Conservation (phyloP, 495 filamentous ascomycete species). For the Trichoderma reesei region DNA sequence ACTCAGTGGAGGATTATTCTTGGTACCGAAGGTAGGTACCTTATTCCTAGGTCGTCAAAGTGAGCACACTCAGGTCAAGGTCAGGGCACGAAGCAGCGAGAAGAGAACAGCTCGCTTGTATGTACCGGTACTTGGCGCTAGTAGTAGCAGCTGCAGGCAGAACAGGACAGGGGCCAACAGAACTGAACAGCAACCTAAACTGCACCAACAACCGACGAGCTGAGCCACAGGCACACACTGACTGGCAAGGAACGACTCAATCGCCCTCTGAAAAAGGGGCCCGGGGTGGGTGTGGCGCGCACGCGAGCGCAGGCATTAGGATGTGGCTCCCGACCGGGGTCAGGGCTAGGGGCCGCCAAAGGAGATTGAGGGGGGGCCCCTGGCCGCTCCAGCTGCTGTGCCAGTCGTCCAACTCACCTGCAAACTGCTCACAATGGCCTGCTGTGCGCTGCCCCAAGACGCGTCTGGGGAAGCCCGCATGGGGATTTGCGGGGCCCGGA, state of each 20-base stretch:
- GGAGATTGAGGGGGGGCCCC: slow-evolving; percentile 8
- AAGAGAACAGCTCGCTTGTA: no score
- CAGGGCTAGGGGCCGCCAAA: neutral
- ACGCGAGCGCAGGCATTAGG: neutral
- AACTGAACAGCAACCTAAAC: neutral
- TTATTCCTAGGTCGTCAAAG: no score
- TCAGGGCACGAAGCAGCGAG: no score
- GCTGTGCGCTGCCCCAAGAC: neutral
- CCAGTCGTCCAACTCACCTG: no score
- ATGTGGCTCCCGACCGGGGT: neutral
- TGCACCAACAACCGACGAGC: neutral
- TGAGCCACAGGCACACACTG: neutral
- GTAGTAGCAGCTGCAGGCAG: no score
- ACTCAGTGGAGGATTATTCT: no score
- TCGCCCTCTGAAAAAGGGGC: neutral
- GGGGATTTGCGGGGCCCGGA: slow-evolving; percentile 7
- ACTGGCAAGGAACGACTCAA: no score
- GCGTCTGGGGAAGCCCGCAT: slow-evolving; percentile 7
- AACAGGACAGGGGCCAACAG: no score
- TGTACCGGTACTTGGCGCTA: no score
- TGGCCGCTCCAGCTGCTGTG: neutral
- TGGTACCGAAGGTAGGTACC: no score
- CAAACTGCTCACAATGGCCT: neutral
- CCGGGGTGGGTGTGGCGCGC: slow-evolving; percentile 1
- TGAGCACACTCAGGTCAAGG: no score